phyloP scores from a whole-genome alignment of 1,284 basidiomycete species.

The Cutaneotrichosporon sp. region DNA sequence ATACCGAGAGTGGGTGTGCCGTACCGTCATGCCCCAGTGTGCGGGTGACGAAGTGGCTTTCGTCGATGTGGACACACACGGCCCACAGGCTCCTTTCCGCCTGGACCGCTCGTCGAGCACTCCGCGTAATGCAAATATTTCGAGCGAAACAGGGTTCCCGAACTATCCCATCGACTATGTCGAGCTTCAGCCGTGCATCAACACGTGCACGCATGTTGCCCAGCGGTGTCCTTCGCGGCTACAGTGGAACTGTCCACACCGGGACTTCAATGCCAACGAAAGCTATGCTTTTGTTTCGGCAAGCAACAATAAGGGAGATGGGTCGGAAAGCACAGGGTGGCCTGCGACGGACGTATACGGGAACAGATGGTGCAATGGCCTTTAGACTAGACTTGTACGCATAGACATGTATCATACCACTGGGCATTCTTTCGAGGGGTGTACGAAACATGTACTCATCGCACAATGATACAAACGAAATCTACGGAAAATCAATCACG shows the following conservation, averaged over 20 bases:
- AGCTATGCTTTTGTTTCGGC: slow-evolving; percentile 67
- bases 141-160: not conserved
- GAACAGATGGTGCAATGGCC: slow-evolving; percentile 73
- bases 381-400: not conserved
- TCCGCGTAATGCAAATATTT: slow-evolving; percentile 35
- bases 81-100: slow-evolving; percentile 24
- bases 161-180: slow-evolving; percentile 51
- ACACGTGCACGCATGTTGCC: slow-evolving; percentile 67
- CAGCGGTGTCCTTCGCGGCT: slow-evolving; percentile 69
- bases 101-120: slow-evolving; percentile 51
- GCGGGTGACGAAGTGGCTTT: slow-evolving; percentile 42
- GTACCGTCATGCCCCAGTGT: slow-evolving; percentile 67
- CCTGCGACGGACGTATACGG: slow-evolving; percentile 63
- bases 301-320: slow-evolving; percentile 51
- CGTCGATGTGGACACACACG: slow-evolving; percentile 34
- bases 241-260: slow-evolving; percentile 64
- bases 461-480: too few relatives aligned
- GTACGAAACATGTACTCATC: too few relatives aligned
- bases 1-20: slow-evolving; percentile 75
- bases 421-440: too few relatives aligned
- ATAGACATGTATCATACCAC: not conserved
- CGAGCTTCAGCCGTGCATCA: slow-evolving; percentile 69
- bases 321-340: slow-evolving; percentile 52
- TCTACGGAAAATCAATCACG: too few relatives aligned
- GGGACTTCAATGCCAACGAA: slow-evolving; percentile 58